Conservation (phyloP, 768 basidiomycete genomes). For the Trametes cinnabarina region DNA sequence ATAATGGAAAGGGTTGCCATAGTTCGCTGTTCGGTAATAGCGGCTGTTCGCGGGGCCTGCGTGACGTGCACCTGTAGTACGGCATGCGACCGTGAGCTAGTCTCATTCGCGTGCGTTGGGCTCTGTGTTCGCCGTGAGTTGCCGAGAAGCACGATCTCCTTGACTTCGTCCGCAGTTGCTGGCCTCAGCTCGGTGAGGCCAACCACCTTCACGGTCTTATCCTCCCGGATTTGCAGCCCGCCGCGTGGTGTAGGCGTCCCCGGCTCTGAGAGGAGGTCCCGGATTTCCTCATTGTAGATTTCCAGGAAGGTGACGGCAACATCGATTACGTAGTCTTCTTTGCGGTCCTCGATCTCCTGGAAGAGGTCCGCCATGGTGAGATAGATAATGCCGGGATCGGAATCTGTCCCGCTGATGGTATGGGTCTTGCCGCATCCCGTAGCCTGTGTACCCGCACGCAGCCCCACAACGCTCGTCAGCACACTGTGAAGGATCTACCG, state of each 20-base stretch:
- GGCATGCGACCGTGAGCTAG: slow-evolving; percentile 95
- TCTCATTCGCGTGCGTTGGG: slow-evolving; percentile 94
- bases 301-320: slow-evolving; percentile 95
- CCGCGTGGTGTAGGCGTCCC: slow-evolving; percentile 67
- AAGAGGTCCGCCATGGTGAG: slow-evolving; percentile 97
- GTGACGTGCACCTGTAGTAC: slow-evolving; percentile 95
- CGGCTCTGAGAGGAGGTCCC: slow-evolving; percentile 85
- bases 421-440: slow-evolving; percentile 99
- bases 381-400: slow-evolving; percentile 92
- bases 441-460: slow-evolving; percentile 55
- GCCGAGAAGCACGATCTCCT: slow-evolving; percentile 86
- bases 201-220: slow-evolving; percentile 88
- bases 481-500: neutral
- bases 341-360: slow-evolving; percentile 83
- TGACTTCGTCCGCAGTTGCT: slow-evolving; percentile 85
- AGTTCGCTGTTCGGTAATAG: slow-evolving; percentile 75
- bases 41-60: slow-evolving; percentile 82
- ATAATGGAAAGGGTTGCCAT: slow-evolving; percentile 96
- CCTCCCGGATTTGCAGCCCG: slow-evolving; percentile 91
- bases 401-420: slow-evolving; percentile 91
- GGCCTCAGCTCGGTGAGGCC: slow-evolving; percentile 83
- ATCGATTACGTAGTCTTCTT: slow-evolving; percentile 81
- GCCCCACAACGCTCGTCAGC: neutral
- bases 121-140: slow-evolving; percentile 89
- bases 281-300: slow-evolving; percentile 99